phyloP scores from a whole-genome alignment of 2,329 filamentous ascomycete species.

The Claviceps africana region DNA sequence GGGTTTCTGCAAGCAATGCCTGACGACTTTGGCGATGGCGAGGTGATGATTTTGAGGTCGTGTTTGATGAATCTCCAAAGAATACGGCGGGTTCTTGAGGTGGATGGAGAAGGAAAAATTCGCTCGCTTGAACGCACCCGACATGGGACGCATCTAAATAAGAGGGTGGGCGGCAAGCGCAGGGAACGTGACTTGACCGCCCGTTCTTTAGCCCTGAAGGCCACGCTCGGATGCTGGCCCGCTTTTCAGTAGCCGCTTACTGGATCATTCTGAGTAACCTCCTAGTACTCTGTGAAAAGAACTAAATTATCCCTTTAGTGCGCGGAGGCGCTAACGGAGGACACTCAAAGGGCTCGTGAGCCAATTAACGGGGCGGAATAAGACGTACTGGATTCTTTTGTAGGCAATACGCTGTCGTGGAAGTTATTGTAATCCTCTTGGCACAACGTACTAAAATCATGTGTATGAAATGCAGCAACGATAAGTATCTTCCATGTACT shows the following conservation, averaged over 20 bases:
- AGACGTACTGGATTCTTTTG: too few species aligned
- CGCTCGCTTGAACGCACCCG: not conserved
- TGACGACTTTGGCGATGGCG: not conserved
- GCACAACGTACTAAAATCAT: too few species aligned
- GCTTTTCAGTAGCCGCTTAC: not conserved
- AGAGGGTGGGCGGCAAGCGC: constrained; percentile 3
- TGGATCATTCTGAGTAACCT: too few species aligned
- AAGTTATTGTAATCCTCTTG: too few species aligned
- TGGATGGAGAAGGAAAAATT: constrained; percentile 1
- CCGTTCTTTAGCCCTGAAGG: not conserved
- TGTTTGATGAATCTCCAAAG: not conserved
- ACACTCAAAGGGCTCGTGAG: too few species aligned
- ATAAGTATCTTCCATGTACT: too few species aligned
- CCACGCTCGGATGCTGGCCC: not conserved
- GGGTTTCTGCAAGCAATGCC: not conserved
- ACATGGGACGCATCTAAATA: not conserved
- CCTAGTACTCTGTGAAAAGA: too few species aligned
- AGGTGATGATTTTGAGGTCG: not conserved
- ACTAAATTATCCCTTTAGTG: too few species aligned
- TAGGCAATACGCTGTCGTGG: too few species aligned
- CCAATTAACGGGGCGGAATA: too few species aligned
- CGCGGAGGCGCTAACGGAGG: too few species aligned
- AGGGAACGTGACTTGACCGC: constrained; percentile 3
- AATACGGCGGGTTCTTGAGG: not conserved
- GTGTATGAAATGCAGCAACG: too few species aligned